Conservation (phyloP, 306 rosid genomes). For the Cucumis melo region DNA sequence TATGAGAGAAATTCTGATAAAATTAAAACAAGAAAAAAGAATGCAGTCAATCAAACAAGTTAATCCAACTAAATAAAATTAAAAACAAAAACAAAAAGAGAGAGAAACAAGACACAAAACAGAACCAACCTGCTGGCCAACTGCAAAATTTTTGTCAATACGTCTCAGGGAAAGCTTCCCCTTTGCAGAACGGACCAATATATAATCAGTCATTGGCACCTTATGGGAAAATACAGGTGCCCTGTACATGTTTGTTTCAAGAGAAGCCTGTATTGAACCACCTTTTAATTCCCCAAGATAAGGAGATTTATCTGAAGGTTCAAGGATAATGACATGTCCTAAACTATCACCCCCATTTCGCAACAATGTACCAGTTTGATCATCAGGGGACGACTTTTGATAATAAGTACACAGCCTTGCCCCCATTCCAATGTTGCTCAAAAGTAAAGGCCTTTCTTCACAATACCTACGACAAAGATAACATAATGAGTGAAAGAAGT, state of each 20-base stretch:
- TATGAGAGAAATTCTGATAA: not conserved
- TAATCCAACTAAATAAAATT: not conserved
- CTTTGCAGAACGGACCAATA: slow-evolving; percentile 86
- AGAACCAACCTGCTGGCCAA: slow-evolving; percentile 83
- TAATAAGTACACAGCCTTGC: slow-evolving; percentile 92
- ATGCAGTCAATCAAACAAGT: not conserved
- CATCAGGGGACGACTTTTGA: slow-evolving; percentile 75
- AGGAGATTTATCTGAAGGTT: slow-evolving; percentile 94
- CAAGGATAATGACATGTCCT: slow-evolving; percentile 74
- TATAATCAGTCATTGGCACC: slow-evolving; percentile 74
- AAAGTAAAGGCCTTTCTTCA: slow-evolving; percentile 93
- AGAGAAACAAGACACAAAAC: not conserved
- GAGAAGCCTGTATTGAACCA: slow-evolving; percentile 70
- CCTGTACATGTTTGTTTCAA: slow-evolving; percentile 94
- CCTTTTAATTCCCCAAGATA: slow-evolving; percentile 83
- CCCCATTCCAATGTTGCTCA: slow-evolving; percentile 93
- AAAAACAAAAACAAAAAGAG: not conserved
- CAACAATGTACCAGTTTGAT: slow-evolving; percentile 57
- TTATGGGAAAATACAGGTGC: slow-evolving; percentile 88
- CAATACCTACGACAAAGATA: slow-evolving; percentile 50
- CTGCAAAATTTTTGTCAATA: slow-evolving; percentile 69
- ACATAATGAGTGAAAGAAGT: not conserved
- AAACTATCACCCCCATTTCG: slow-evolving; percentile 51
- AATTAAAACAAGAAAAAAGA: not conserved
- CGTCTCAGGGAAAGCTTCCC: slow-evolving; percentile 86